These are phyloP conservation scores for Cyphellophora attinorum DNA, from an alignment of 2,329 filamentous ascomycete genomes.

Conservation along the genomic window DNA sequence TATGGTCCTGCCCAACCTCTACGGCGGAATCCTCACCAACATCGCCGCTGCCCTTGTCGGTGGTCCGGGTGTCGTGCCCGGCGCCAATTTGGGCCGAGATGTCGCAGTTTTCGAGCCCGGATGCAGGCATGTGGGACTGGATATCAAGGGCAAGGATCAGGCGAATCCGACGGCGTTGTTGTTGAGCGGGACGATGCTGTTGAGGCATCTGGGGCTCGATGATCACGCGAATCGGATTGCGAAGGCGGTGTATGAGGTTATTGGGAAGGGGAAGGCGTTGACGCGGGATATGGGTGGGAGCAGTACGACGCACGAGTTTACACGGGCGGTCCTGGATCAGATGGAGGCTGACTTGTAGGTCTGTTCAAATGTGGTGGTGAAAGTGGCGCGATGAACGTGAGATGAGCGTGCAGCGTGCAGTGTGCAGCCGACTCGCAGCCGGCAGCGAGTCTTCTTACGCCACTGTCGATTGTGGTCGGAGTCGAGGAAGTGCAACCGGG, in stretches of 20 bases:
- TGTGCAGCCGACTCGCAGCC: too few relatives aligned
- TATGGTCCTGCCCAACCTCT: slow-evolving; percentile 93
- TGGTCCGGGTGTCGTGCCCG: slow-evolving; percentile 91
- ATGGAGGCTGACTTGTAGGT: slow-evolving; percentile 67
- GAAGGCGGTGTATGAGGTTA: slow-evolving; percentile 66
- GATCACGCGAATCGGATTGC: slow-evolving; percentile 98
- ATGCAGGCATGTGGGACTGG: slow-evolving; percentile 96
- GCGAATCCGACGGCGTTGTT: slow-evolving; percentile 96
- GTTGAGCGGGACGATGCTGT: slow-evolving; percentile 90
- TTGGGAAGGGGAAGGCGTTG: slow-evolving; percentile 81
- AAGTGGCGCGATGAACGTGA: too few relatives aligned
- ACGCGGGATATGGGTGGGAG: slow-evolving; percentile 95
- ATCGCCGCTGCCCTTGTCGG: slow-evolving; percentile 95
- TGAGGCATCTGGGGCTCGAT: slow-evolving; percentile 92
- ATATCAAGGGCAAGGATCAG: slow-evolving; percentile 99
- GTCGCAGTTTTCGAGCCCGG: slow-evolving; percentile 98
- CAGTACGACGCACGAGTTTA: slow-evolving; percentile 88
- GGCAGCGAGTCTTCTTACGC: too few relatives aligned
- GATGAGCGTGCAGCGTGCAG: too few relatives aligned
- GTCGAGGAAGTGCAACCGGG: too few relatives aligned
- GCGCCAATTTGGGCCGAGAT: slow-evolving; percentile 99
- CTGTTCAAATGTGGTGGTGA: too few relatives aligned
- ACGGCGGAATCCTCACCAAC: slow-evolving; percentile 83
- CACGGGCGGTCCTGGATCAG: slow-evolving; percentile 83
- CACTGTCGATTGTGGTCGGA: too few relatives aligned